Conservation (phyloP, 1,284 basidiomycete species). For the Takashimella tepidaria region DNA sequence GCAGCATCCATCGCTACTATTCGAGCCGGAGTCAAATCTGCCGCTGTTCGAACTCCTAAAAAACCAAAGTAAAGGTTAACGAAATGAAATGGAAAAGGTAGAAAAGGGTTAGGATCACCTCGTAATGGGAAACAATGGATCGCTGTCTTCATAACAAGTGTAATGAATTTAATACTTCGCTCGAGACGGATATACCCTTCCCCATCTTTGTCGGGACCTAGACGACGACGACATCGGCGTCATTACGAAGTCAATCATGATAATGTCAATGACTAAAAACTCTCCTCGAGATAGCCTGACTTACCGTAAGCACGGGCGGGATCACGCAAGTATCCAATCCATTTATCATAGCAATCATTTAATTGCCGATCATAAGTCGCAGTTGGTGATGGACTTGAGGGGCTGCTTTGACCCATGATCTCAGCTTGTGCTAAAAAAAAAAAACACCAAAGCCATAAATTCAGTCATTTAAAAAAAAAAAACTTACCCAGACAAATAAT, state of each 20-base stretch:
- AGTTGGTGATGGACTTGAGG: too few species aligned
- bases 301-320: not conserved
- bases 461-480: too few species aligned
- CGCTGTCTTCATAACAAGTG: slow-evolving; percentile 1
- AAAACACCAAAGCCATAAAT: too few species aligned
- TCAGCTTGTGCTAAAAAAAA: not conserved
- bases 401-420: not conserved
- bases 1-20: not conserved
- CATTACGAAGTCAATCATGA: not conserved
- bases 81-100: too few species aligned
- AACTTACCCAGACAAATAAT: too few species aligned
- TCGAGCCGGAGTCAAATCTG: not conserved
- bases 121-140: slow-evolving; percentile 3
- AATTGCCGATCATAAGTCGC: not conserved
- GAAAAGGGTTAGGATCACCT: not conserved
- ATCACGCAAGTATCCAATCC: slow-evolving; percentile 2
- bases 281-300: not conserved
- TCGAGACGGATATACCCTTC: not conserved
- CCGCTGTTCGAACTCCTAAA: not conserved
- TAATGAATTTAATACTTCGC: slow-evolving; percentile 4
- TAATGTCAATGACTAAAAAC: too few species aligned
- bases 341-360: not conserved
- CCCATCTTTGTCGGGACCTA: not conserved
- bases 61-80: too few species aligned
- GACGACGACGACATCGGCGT: not conserved